Evolutionary conservation across 768 basidiomycete genomes (phyloP).

Genomic region (Termitomyces sp.): DNA sequence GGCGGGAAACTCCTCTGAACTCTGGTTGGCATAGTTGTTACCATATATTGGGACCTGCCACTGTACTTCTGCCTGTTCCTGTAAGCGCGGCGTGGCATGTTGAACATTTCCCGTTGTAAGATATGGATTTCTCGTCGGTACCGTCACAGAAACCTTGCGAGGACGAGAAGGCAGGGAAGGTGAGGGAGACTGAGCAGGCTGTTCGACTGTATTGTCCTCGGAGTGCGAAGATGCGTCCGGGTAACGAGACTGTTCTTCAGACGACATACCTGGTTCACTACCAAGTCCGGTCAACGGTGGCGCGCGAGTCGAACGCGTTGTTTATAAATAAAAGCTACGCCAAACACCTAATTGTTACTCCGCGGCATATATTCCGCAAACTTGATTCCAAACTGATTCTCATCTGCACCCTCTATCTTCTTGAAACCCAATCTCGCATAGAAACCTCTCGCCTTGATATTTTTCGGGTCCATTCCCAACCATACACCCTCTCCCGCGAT

Average conservation of each 20-base stretch:
- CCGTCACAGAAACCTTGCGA: neutral
- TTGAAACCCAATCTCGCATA: conserved; percentile 63
- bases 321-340: conserved; percentile 3
- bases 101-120: conserved; percentile 1
- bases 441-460: conserved; percentile 56
- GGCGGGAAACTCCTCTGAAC: conserved; percentile 23
- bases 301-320: conserved; percentile 10
- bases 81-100: conserved; percentile 11
- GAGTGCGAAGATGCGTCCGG: neutral
- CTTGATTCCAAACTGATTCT: conserved; percentile 50
- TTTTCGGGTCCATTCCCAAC: conserved; percentile 66
- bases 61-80: conserved; percentile 16
- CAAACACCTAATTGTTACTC: conserved; percentile 9
- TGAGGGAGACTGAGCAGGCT: neutral
- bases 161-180: conserved; percentile 3
- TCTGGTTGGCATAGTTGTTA: conserved; percentile 11
- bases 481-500: conserved; percentile 50
- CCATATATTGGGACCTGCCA: conserved; percentile 27
- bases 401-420: conserved; percentile 48
- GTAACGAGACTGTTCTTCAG: neutral
- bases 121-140: conserved; percentile 3
- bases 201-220: neutral
- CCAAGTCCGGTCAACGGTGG: neutral
- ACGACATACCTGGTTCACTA: conserved; percentile 2
- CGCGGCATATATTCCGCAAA: conserved; percentile 35